A percentile compares a stretch with the other conserved stretches of the same genome.
phyloP scores from a whole-genome alignment of 129 eudicot genomes.

The Artemisia argyi region DNA sequence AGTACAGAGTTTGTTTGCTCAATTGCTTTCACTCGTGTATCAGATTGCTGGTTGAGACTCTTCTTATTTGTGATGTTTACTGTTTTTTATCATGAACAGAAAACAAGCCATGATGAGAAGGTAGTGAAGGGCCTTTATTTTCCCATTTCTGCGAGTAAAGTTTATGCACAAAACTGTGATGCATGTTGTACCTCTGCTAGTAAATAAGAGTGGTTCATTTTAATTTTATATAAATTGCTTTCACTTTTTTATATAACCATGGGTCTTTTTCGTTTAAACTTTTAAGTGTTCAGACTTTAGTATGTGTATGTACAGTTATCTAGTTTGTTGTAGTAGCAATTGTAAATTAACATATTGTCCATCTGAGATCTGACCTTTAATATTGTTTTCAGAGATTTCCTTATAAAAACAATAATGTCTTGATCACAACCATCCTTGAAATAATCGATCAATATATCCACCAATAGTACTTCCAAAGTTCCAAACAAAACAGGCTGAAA shows the following conservation, averaged over 20 bases:
- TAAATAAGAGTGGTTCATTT: not conserved
- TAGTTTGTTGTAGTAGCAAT: not conserved
- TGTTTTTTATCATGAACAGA: conserved; percentile 29
- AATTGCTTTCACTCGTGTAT: conserved; percentile 12
- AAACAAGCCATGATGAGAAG: conserved; percentile 8
- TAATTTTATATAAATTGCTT: not conserved
- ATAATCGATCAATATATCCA: not conserved
- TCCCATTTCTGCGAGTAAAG: conserved; percentile 22
- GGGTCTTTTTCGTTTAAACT: too few relatives aligned
- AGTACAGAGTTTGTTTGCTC: not conserved
- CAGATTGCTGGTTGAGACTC: conserved; percentile 19
- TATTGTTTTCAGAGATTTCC: not conserved
- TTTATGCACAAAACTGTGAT: not conserved
- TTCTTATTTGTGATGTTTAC: conserved; percentile 37
- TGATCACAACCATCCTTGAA: not conserved
- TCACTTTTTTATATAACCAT: not conserved
- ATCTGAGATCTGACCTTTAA: not conserved
- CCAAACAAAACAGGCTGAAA: not conserved
- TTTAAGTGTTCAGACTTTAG: too few relatives aligned
- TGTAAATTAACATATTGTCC: not conserved
- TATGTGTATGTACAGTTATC: too few relatives aligned
- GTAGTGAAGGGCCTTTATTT: conserved; percentile 18
- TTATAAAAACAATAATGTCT: not conserved
- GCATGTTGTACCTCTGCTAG: not conserved
- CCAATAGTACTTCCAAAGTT: not conserved